Conservation (phyloP, 441 rosid genomes). For the Euphorbia corollata region DNA sequence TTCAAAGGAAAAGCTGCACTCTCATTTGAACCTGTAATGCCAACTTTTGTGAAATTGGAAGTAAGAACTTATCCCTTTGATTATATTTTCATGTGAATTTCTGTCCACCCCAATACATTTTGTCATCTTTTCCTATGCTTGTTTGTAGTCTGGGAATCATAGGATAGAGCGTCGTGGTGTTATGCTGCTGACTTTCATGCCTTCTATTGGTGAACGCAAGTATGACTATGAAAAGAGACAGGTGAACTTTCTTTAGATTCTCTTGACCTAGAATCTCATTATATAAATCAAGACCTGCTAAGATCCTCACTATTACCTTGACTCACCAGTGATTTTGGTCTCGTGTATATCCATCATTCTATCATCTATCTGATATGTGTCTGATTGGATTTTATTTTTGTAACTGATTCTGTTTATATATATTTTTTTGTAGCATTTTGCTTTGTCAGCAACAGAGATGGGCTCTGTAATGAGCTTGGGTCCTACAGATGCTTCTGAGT, state of each 20-base stretch:
- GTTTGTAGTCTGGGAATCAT: slow-evolving; percentile 49
- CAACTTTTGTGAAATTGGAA: slow-evolving; percentile 49
- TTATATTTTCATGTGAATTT: not conserved
- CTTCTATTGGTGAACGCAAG: slow-evolving; percentile 81
- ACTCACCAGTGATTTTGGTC: not conserved
- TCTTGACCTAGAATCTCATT: not conserved
- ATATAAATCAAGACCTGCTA: not conserved
- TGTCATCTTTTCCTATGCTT: slow-evolving; percentile 11
- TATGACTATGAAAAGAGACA: slow-evolving; percentile 72
- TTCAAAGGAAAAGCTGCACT: slow-evolving; percentile 94
- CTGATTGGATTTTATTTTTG: not conserved
- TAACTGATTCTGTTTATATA: slow-evolving; percentile 20
- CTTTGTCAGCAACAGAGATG: slow-evolving; percentile 77
- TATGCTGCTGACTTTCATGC: slow-evolving; percentile 70
- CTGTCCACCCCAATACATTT: not conserved
- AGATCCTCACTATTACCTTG: not conserved
- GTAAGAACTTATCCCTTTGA: slow-evolving; percentile 26
- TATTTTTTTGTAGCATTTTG: slow-evolving; percentile 58
- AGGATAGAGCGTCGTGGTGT: slow-evolving; percentile 59
- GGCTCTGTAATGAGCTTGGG: slow-evolving; percentile 76
- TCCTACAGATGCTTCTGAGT: slow-evolving; percentile 61
- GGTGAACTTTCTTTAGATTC: slow-evolving; percentile 32
- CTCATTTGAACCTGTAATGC: slow-evolving; percentile 60
- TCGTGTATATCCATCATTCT: not conserved
- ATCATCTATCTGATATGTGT: not conserved